Evolutionary conservation across 164 flowering plant species (phyloP).

Genomic region (Aristolochia contorta): DNA sequence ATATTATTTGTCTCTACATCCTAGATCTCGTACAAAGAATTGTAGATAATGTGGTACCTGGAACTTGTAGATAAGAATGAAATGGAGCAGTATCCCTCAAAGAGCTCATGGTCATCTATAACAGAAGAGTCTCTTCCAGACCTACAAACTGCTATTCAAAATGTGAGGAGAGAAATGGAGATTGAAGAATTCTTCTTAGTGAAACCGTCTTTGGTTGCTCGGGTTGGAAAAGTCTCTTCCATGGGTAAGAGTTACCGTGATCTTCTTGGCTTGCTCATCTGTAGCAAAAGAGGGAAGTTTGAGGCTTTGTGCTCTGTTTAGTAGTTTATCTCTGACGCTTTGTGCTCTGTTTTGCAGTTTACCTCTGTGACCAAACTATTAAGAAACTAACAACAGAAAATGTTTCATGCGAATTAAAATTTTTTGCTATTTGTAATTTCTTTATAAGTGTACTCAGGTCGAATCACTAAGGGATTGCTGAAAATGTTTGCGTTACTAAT

Average conservation of each 20-base stretch:
- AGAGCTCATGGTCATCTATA: slow-evolving; percentile 16
- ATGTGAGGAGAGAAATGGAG: slow-evolving; percentile 18
- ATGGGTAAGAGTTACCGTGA: slow-evolving; percentile 18
- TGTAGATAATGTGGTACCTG: background rate
- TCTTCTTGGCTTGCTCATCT: background rate
- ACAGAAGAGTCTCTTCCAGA: slow-evolving; percentile 23
- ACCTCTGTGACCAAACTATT: too few relatives aligned
- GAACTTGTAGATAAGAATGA: slow-evolving; percentile 13
- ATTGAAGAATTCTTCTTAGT: slow-evolving; percentile 6
- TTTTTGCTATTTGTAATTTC: too few relatives aligned
- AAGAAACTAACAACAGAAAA: too few relatives aligned
- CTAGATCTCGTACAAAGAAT: too few relatives aligned
- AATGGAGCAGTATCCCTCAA: background rate
- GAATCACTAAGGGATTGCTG: too few relatives aligned
- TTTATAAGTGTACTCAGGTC: too few relatives aligned
- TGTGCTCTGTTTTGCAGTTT: too few relatives aligned
- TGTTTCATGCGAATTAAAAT: too few relatives aligned
- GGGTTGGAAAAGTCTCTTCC: slow-evolving; percentile 36
- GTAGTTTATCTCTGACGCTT: too few relatives aligned
- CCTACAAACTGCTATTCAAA: slow-evolving; percentile 21
- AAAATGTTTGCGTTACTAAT: too few relatives aligned
- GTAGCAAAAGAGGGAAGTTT: too few relatives aligned
- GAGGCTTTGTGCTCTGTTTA: too few relatives aligned
- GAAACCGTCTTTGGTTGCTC: slow-evolving; percentile 31
- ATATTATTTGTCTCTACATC: background rate